Evolutionary conservation across 805 yeast species (phyloP).

Genomic region (Myxozyma monticola): DNA sequence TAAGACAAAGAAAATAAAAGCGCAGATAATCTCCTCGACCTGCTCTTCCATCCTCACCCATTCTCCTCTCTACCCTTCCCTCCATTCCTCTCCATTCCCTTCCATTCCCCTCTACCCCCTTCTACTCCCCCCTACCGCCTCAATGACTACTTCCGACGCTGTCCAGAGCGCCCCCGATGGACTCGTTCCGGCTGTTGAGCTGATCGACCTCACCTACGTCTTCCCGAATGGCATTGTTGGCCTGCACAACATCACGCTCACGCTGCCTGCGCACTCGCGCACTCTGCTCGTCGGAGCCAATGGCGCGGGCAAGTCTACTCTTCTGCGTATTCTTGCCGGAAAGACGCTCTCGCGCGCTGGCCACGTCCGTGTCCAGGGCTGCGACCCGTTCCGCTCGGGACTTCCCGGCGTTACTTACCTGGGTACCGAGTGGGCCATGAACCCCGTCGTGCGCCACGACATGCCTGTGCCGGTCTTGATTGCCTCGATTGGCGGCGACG

Average conservation of each 20-base stretch:
- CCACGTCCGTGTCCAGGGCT: slow-evolving; percentile 67
- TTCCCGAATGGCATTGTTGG: slow-evolving; percentile 68
- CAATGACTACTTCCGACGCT: too few relatives aligned
- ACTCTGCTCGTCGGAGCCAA: slow-evolving; percentile 79
- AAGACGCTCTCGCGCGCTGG: slow-evolving; percentile 82
- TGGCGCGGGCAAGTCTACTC: slow-evolving; percentile 95
- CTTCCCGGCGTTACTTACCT: slow-evolving; percentile 61
- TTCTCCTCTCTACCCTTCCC: too few relatives aligned
- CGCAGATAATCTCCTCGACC: too few relatives aligned
- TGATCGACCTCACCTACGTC: slow-evolving; percentile 64
- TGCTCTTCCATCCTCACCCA: too few relatives aligned
- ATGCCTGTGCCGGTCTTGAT: slow-evolving; percentile 80
- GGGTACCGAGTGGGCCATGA: slow-evolving; percentile 98
- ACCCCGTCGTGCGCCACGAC: slow-evolving; percentile 85
- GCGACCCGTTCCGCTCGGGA: slow-evolving; percentile 79
- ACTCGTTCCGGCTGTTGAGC: slow-evolving; percentile 50
- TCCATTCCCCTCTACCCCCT: too few relatives aligned
- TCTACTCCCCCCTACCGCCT: too few relatives aligned
- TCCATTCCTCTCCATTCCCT: too few relatives aligned
- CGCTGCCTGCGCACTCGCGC: slow-evolving; percentile 69
- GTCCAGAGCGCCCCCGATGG: too few relatives aligned
- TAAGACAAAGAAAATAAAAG: too few relatives aligned
- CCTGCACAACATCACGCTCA: slow-evolving; percentile 59
- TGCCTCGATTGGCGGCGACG: slow-evolving; percentile 79
- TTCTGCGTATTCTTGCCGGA: slow-evolving; percentile 83